Conservation (phyloP, 2,329 filamentous ascomycete genomes). For the Fusarium nelsonii region DNA sequence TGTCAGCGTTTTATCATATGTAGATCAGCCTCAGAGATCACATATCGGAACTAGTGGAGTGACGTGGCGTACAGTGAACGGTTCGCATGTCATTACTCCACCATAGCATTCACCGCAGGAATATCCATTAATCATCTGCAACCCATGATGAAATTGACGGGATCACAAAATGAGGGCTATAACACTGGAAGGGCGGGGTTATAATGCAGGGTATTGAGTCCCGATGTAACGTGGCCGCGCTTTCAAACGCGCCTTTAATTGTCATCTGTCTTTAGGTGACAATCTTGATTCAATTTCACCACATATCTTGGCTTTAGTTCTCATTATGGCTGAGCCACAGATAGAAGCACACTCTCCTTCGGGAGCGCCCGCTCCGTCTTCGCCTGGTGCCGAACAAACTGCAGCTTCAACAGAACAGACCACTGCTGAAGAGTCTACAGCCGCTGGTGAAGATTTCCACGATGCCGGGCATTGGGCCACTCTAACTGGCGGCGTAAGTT, state of each 20-base stretch:
- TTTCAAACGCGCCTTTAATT: not conserved
- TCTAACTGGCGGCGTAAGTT: slow-evolving; percentile 6
- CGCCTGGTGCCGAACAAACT: not conserved
- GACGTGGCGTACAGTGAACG: not conserved
- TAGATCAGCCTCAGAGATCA: not conserved
- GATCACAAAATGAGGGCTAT: not conserved
- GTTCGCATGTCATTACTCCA: not conserved
- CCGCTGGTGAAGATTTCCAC: slow-evolving; percentile 8
- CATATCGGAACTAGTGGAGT: not conserved
- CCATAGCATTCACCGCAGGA: not conserved
- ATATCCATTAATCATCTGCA: not conserved
- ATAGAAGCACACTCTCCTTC: not conserved
- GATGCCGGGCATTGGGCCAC: slow-evolving; percentile 12
- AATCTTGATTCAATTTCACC: too few relatives aligned
- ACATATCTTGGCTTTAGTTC: fast-evolving
- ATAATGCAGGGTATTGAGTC: not conserved
- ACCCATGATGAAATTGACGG: not conserved
- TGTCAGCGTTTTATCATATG: not conserved
- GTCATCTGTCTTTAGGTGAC: not conserved
- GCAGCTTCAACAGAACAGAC: not conserved
- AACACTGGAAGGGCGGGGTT: not conserved
- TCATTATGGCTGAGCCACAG: not conserved
- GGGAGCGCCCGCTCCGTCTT: fast-evolving
- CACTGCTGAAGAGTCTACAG: not conserved
- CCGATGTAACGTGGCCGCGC: not conserved